These are phyloP conservation scores for Leccinum truebloodii DNA, from an alignment of 768 basidiomycete genomes.

Conservation along the genomic window DNA sequence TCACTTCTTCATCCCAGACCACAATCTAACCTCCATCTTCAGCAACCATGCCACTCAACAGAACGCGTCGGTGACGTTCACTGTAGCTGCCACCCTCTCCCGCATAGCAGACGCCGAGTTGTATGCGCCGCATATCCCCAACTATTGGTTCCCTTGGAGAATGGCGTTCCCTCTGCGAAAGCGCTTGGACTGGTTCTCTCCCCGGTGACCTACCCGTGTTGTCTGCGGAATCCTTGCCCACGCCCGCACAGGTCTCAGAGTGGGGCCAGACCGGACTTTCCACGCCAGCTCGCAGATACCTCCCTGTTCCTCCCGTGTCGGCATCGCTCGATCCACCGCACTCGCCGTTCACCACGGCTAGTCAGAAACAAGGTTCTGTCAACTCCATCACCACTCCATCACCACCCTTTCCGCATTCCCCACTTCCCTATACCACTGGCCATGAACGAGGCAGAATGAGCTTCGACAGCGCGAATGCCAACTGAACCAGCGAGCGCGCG, in stretches of 20 bases:
- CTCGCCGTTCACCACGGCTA: constrained; percentile 20
- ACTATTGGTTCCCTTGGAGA: constrained; percentile 70
- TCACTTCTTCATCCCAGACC: too few relatives aligned
- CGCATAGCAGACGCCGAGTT: constrained; percentile 79
- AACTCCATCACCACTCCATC: constrained; percentile 41
- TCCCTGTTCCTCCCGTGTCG: constrained; percentile 24
- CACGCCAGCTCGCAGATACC: constrained; percentile 1
- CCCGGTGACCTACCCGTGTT: constrained; percentile 32
- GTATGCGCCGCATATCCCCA: constrained; percentile 65
- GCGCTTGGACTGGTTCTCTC: constrained; percentile 60
- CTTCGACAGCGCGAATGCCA: constrained; percentile 56
- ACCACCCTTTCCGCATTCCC: constrained; percentile 75
- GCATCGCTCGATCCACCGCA: constrained; percentile 25
- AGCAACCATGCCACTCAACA: constrained; percentile 73
- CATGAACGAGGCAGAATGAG: constrained; percentile 34
- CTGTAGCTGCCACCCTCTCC: constrained; percentile 48
- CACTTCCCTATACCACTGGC: constrained; percentile 66
- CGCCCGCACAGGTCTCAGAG: constrained; percentile 19
- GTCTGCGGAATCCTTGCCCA: constrained; percentile 5
- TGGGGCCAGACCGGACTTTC: constrained; percentile 30
- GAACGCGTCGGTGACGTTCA: too few relatives aligned
- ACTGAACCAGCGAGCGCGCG: constrained; percentile 50
- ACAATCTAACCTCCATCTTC: too few relatives aligned
- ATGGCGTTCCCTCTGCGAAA: constrained; percentile 76
- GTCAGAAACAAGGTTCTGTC: constrained; percentile 31